Conservation (phyloP, 2,329 filamentous ascomycete genomes). For the Fusarium odoratissimum region DNA sequence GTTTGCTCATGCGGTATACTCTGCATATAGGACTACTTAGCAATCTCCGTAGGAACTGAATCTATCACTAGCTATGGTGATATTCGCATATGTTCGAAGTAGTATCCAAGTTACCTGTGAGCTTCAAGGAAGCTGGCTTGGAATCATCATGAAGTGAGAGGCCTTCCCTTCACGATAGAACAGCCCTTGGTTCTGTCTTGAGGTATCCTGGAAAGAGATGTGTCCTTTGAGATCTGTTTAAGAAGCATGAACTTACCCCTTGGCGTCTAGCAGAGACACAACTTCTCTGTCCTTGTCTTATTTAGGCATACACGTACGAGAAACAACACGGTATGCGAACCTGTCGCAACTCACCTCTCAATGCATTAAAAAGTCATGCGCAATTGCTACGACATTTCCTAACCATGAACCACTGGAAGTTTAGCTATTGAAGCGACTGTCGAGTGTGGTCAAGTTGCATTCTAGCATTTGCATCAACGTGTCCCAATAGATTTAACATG, state of each 20-base stretch:
- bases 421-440: neutral
- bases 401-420: neutral
- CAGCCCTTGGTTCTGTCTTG: neutral
- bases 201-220: neutral
- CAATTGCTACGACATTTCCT: neutral
- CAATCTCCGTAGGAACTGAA: neutral
- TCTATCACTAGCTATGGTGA: neutral
- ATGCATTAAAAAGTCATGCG: neutral
- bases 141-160: neutral
- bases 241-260: neutral
- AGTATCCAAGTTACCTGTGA: neutral
- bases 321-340: neutral
- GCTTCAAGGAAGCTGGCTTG: neutral
- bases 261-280: neutral
- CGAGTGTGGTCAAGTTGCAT: neutral
- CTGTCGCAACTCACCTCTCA: neutral
- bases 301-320: neutral
- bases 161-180: neutral
- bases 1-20: neutral
- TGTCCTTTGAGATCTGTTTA: neutral
- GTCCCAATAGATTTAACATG: neutral
- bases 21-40: neutral
- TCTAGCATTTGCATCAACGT: neutral
- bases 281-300: neutral
- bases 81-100: neutral